Evolutionary conservation across 768 basidiomycete species (phyloP).

Genomic region (Pleurotus tuoliensis): DNA sequence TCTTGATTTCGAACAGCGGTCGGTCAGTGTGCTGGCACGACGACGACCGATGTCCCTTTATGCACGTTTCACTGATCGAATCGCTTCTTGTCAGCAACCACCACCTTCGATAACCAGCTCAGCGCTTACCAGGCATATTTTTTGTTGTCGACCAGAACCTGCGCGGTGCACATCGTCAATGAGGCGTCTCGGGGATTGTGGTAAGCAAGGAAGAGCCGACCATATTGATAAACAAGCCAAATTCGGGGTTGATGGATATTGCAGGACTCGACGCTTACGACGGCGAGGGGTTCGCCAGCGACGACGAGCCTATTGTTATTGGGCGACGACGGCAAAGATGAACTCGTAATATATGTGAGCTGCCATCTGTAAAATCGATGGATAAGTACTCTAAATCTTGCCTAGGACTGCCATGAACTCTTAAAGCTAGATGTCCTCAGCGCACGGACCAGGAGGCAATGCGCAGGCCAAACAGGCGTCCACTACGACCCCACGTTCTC

Average conservation of each 20-base stretch:
- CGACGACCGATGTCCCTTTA: conserved; percentile 91
- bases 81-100: conserved; percentile 8
- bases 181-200: background rate
- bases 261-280: background rate
- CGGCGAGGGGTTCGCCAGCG: conserved; percentile 6
- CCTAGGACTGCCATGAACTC: background rate
- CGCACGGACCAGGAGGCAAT: conserved; percentile 6
- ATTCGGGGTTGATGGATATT: background rate
- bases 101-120: conserved; percentile 3
- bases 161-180: background rate
- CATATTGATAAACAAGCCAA: background rate
- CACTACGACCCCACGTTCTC: no score
- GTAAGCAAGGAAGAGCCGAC: background rate
- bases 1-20: conserved; percentile 88
- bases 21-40: conserved; percentile 86
- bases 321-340: background rate
- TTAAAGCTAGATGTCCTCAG: background rate
- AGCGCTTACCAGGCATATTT: conserved; percentile 76
- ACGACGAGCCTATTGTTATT: conserved; percentile 5
- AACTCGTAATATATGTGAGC: background rate
- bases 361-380: conserved; percentile 1
- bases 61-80: conserved; percentile 77
- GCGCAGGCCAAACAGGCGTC: background rate
- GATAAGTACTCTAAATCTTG: background rate
- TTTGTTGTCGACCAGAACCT: conserved; percentile 71